Evolutionary conservation across 345 rosid species (phyloP).

Genomic region (Sonneratia alba): DNA sequence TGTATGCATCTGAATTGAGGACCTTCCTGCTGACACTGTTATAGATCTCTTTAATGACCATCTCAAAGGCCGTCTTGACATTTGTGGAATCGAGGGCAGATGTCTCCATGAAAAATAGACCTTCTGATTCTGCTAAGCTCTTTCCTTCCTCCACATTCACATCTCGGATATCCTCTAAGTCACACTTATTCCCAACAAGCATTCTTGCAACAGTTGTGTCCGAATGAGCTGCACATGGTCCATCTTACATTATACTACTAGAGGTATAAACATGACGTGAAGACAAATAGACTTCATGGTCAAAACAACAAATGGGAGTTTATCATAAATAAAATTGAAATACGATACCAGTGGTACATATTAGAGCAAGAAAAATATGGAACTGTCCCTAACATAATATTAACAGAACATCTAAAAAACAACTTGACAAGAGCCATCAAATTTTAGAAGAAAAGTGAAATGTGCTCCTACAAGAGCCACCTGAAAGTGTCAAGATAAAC

Average conservation of each 20-base stretch:
- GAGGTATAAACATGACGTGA: not conserved
- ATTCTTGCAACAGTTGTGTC: slow-evolving; percentile 64
- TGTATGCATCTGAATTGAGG: slow-evolving; percentile 63
- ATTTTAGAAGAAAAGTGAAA: not conserved
- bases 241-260: not conserved
- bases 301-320: too few species aligned
- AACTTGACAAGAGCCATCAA: not conserved
- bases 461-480: not conserved
- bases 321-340: too few species aligned
- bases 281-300: too few species aligned
- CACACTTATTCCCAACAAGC: slow-evolving; percentile 88
- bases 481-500: not conserved
- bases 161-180: slow-evolving; percentile 64
- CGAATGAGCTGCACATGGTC: slow-evolving; percentile 46
- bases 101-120: slow-evolving; percentile 86
- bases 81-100: slow-evolving; percentile 75
- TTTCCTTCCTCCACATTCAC: slow-evolving; percentile 73
- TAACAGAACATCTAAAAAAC: not conserved
- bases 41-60: slow-evolving; percentile 66
- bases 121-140: slow-evolving; percentile 65
- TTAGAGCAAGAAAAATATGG: not conserved
- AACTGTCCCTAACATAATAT: not conserved
- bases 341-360: not conserved
- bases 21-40: slow-evolving; percentile 61
- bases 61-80: slow-evolving; percentile 68